Conservation (phyloP, 257 asterid genomes). For the Fraxinus americana region DNA sequence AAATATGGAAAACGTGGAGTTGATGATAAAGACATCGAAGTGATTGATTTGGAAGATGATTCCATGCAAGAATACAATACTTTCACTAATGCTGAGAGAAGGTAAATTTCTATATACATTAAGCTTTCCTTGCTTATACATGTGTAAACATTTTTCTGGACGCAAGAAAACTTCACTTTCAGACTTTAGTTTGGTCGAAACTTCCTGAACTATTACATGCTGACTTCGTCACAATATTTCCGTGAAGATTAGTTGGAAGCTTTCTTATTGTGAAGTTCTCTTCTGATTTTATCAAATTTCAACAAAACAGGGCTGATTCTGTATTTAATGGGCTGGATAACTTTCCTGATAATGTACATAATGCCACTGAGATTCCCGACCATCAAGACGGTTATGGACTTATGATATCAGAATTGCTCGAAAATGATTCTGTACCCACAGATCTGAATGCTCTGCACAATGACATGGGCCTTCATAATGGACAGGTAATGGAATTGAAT, state of each 20-base stretch:
- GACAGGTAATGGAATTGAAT: conserved; percentile 58
- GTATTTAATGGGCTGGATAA: conserved; percentile 64
- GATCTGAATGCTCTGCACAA: conserved; percentile 67
- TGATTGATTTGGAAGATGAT: conserved; percentile 92
- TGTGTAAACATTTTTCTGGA: background rate
- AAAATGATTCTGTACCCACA: conserved; percentile 65
- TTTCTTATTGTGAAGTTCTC: no score
- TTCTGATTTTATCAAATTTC: conserved; percentile 16
- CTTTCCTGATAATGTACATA: conserved; percentile 58
- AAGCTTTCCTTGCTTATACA: conserved; percentile 4
- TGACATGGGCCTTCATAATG: conserved; percentile 70
- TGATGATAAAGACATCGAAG: conserved; percentile 63
- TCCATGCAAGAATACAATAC: conserved; percentile 57
- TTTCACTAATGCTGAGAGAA: conserved; percentile 51
- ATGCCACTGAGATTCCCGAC: conserved; percentile 53
- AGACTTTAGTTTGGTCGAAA: no score
- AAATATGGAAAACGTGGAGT: conserved; percentile 46
- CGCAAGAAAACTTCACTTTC: background rate
- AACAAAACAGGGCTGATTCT: conserved; percentile 61
- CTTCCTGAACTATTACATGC: no score
- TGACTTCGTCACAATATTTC: no score
- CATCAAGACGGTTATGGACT: conserved; percentile 86
- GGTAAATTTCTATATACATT: conserved; percentile 42
- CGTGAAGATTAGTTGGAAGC: no score
- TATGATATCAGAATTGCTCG: conserved; percentile 82